Base-by-base conservation (phyloP, 2,329 filamentous ascomycete genomes). In the Aspergillus novofumigatus region DNA sequence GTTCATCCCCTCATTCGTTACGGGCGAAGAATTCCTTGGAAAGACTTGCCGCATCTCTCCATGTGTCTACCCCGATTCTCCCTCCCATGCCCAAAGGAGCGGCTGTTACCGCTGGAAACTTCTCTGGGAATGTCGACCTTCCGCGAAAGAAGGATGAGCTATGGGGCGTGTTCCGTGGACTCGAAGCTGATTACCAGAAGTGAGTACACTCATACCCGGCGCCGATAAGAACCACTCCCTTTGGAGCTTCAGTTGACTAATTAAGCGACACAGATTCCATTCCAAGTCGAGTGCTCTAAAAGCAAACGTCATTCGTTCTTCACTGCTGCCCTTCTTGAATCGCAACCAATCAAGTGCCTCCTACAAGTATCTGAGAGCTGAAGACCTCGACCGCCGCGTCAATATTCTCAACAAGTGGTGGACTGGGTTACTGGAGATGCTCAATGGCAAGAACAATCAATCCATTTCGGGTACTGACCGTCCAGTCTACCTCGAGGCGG, bases 331-430 rank as follows among this genome's bases (percentile, higher is more conserved):
- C 0, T 96, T 96, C 66, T 77, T 97, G 47, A 83, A 85, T 56
- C 86, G 83, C 52, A 87, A 92, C 65, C 82, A 83, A 58, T 77
- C 82, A 35, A 87, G 93, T 67, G 77, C 84, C 1, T 91, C 89
- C 8, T 88, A 85, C 65, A 80, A 79, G 61, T 78, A 72, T 17
- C 78, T 96, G 49, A 79, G 83, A n/a, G 81, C 90, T 1, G 91
- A 96, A 75, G 91, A 96, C 69, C 75, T 96, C 48, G 92, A 97
- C 67, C 84, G 89, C 38, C 83, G 92, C 58, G 84, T 89, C 2
- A 86, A 86, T 48, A 90, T 95, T 50, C 77, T 96, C 57, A 91
- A 94, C 71, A 92, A 90, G 69, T 97, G 92, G 92, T 97, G 92
- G 92, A 87, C 82, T 47, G 87, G 85, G 1, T 78, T 96, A 42